Conservation (phyloP, 441 rosid genomes). For the Kokia cookei region DNA sequence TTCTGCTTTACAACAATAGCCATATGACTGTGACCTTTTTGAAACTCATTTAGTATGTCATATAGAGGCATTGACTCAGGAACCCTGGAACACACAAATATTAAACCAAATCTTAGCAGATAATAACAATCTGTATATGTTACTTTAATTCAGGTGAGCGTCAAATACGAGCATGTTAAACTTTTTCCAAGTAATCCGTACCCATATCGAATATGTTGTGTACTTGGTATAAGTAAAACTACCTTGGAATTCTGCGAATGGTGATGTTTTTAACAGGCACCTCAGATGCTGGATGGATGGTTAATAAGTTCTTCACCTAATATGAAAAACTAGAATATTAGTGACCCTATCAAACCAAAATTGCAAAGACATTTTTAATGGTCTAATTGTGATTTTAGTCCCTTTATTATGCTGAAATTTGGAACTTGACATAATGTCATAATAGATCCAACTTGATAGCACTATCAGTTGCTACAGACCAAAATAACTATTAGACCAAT, state of each 20-base stretch:
- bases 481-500: background rate
- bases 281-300: conserved; percentile 25
- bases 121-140: too few relatives aligned
- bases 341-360: too few relatives aligned
- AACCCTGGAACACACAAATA: conserved; percentile 22
- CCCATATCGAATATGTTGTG: too few relatives aligned
- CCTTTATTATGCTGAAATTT: too few relatives aligned
- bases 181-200: too few relatives aligned
- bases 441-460: too few relatives aligned
- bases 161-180: too few relatives aligned
- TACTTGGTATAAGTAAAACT: background rate
- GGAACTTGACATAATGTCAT: too few relatives aligned
- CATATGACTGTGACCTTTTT: conserved; percentile 67
- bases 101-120: background rate
- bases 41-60: conserved; percentile 48
- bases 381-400: too few relatives aligned
- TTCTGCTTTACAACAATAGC: conserved; percentile 37
- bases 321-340: background rate
- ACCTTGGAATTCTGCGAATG: conserved; percentile 37
- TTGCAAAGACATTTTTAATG: too few relatives aligned
- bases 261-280: conserved; percentile 28
- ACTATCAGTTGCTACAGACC: too few relatives aligned
- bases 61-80: conserved; percentile 42
- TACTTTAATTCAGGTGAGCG: too few relatives aligned
- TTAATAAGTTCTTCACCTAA: conserved; percentile 33